A percentile compares a stretch with the other conserved stretches of the same genome.
These are phyloP conservation scores for Mortierella sp. DNA, from an alignment of 371 early-diverging fungal species.

Conservation along the genomic window DNA sequence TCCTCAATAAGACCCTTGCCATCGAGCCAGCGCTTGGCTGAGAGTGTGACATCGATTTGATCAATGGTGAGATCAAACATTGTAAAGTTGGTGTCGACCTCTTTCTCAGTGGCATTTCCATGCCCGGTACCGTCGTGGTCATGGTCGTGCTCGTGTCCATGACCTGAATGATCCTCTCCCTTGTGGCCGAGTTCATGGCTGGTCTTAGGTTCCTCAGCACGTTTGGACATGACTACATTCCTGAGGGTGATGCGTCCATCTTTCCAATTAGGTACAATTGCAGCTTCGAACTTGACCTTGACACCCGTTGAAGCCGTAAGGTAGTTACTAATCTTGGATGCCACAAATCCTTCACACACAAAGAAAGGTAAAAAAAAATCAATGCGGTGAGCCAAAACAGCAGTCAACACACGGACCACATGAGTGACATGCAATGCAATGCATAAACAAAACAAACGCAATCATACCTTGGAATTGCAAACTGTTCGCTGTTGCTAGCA, in stretches of 20 bases:
- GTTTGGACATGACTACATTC: conserved; percentile 72
- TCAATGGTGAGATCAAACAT: conserved; percentile 88
- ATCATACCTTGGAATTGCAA: conserved; percentile 86
- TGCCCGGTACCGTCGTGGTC: conserved; percentile 13
- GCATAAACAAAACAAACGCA: not conserved
- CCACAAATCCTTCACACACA: conserved; percentile 75
- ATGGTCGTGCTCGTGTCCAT: conserved; percentile 43
- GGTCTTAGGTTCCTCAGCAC: conserved; percentile 10
- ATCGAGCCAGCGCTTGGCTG: conserved; percentile 91
- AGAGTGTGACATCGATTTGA: conserved; percentile 86
- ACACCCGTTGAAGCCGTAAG: conserved; percentile 86
- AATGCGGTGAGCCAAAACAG: not conserved
- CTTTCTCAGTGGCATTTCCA: conserved; percentile 13
- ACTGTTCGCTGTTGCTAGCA: conserved; percentile 85
- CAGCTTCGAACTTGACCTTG: conserved; percentile 88
- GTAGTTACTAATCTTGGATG: conserved; percentile 79
- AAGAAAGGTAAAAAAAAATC: not conserved
- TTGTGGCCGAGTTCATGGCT: conserved; percentile 19
- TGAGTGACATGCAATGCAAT: conserved; percentile 9
- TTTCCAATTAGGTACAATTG: conserved; percentile 94
- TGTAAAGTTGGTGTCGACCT: conserved; percentile 80
- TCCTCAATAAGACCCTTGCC: conserved; percentile 90
- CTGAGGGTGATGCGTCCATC: conserved; percentile 88
- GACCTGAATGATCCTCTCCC: conserved; percentile 45
- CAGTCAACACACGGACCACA: conserved; percentile 42